Conservation (phyloP, 768 basidiomycete genomes). For the Mycena floridula region DNA sequence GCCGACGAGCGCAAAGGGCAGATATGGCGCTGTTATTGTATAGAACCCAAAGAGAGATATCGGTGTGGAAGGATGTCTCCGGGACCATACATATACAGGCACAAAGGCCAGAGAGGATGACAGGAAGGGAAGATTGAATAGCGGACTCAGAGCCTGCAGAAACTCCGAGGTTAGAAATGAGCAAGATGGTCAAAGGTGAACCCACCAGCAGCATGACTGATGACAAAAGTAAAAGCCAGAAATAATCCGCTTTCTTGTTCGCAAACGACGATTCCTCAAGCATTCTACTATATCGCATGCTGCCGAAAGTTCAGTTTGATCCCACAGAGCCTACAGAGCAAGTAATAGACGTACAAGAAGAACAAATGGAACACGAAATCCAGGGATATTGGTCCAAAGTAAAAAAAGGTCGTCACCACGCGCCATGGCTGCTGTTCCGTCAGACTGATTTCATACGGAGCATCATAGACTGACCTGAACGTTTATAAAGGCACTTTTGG, state of each 20-base stretch:
- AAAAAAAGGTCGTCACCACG: constrained; percentile 86
- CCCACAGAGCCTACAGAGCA: neutral
- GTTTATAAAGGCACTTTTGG: constrained; percentile 77
- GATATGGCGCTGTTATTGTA: constrained; percentile 93
- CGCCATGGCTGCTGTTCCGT: constrained; percentile 66
- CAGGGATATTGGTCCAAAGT: constrained; percentile 88
- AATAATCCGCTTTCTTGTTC: constrained; percentile 87
- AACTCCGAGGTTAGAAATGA: constrained; percentile 5
- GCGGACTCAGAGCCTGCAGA: constrained; percentile 67
- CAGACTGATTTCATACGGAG: no score
- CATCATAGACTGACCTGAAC: constrained; percentile 71
- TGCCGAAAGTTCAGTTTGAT: constrained; percentile 21
- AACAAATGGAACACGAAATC: constrained; percentile 97
- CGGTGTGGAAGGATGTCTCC: constrained; percentile 90
- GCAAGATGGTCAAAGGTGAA: constrained; percentile 7
- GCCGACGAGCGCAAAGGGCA: constrained; percentile 85
- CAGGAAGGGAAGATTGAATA: constrained; percentile 89
- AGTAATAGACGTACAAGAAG: constrained; percentile 80
- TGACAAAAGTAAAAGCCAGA: constrained; percentile 87
- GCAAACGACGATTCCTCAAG: constrained; percentile 95
- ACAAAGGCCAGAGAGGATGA: constrained; percentile 92
- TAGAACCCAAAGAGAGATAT: constrained; percentile 93
- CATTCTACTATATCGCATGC: constrained; percentile 96
- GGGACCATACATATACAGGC: constrained; percentile 95
- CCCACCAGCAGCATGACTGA: constrained; percentile 81